phyloP scores from a whole-genome alignment of 441 rosid species.

The Syzygium syzygioides region DNA sequence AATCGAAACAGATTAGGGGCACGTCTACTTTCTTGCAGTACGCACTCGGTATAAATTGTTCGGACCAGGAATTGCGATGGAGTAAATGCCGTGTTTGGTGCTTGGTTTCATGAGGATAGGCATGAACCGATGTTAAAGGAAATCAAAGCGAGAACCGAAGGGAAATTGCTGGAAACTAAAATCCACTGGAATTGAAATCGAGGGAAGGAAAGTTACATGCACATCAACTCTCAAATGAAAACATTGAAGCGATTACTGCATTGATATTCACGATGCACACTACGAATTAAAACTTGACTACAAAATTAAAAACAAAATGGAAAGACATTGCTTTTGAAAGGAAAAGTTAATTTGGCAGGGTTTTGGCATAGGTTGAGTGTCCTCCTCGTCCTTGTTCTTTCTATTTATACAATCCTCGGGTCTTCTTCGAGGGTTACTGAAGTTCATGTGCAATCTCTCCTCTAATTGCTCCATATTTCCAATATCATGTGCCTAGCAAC shows the following conservation, averaged over 20 bases:
- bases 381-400: background rate
- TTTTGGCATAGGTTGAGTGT: background rate
- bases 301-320: background rate
- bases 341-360: background rate
- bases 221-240: background rate
- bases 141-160: background rate
- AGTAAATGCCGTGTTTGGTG: background rate
- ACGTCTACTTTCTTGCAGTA: background rate
- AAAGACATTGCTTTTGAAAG: background rate
- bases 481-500: background rate
- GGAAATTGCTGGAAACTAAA: background rate
- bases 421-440: background rate
- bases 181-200: background rate
- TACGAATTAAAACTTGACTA: background rate
- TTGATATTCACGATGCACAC: background rate
- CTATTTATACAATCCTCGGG: background rate
- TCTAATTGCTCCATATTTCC: background rate
- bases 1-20: background rate
- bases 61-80: background rate
- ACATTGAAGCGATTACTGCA: background rate
- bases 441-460: background rate
- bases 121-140: background rate
- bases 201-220: background rate
- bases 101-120: background rate
- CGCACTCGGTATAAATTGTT: background rate